Evolutionary conservation across 2,329 filamentous ascomycete genomes (phyloP), one percentile per base, ranked within the genome.

Genomic region (Colletotrichum neosansevieriae): DNA sequence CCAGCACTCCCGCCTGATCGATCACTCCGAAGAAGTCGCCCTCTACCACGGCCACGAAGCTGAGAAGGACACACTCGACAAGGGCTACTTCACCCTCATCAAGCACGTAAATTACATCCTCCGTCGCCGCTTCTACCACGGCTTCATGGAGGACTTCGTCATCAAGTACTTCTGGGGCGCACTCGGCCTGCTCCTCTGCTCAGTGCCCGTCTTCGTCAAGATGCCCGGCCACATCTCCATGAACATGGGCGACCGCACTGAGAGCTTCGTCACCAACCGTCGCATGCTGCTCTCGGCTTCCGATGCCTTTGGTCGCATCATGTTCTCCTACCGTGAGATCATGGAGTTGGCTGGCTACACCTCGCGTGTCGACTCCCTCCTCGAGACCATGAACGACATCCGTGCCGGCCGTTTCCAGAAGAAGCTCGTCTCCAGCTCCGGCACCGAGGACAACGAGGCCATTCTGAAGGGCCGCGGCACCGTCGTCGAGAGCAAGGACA

Each of bases 101-200:
- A 98, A 98, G 81, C 96, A 99, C 80, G 95, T 99, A 77, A 99
- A 99, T 79, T 91, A 97, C 76, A 98, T 98, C 72, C 82, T 99
- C 70, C 88, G 94, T 44, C 87, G 93, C 70, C 89, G 96, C 56
- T 92, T 99, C 78, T 98, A 98, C 79, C 95, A 99, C 78, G 95
- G 94, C n/a, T 91, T 99, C 75, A 98, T 98, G 95, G 96, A 99
- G 78, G 96, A 99, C 79, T 99, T 98, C 79, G 94, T 98, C 66
- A 97, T 99, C 80, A 99, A 99, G 80, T 99, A 99, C 78, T 96
- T 98, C 81, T 99, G 96, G 96, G 96, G 96, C 45, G 95, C 96
- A 2, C 80, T 99, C 49, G 96, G 96, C 1, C 86, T 99, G 71
- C 80, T 97, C 71, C 89, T 99, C 10, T 99, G 96, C 84, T 97